Base-by-base conservation (phyloP, 2,329 filamentous ascomycete species). In the Fusarium transvaalense region DNA sequence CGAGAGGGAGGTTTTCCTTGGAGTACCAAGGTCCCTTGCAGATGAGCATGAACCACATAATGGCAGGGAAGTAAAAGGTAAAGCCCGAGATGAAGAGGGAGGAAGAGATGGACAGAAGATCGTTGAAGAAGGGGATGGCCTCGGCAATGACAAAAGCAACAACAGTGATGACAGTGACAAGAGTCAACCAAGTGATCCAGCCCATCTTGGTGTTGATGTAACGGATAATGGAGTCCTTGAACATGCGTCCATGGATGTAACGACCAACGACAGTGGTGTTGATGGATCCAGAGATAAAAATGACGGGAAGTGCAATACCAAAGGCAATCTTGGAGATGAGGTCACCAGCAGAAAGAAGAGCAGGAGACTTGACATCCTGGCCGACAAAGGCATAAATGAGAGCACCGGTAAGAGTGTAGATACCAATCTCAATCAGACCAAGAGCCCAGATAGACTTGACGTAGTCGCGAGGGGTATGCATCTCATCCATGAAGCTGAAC, bases 221-320 rank as follows among this genome's bases (percentile, higher is more conserved):
- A 55, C 80, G 80, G 56, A 78, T 78, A 58, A 84, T 72, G 3
- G 78, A 81, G 72, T 82, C 71, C 69, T 78, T 78, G 74, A 78
- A 84, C n/a, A 81, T 61, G 35, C 82, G 80, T 8, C 78, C 81
- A 71, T 84, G 82, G 63, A 85, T 75, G 62, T 84, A 85, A 21
- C 82, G 81, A 5, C 76, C 78, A 31, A 82, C 78, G 13, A 84
- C 82, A 3, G 81, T 83, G 35, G 81, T 83, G 78, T 92, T 90
- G 76, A 93, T 90, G 19, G 91, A 89, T 50, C 91, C 91, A 0
- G 91, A 90, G 64, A 93, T 89, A 71, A 92, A 85, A 75, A 93
- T 93, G 56, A 91, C 92, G 15, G 91, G 91, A 5, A 91, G 81
- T 0, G 89, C 91, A 65, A 93, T 78, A 29, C 89, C 90, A 73